Conservation (phyloP, 2,329 filamentous ascomycete genomes). For the Lasiodiplodia theobromae region DNA sequence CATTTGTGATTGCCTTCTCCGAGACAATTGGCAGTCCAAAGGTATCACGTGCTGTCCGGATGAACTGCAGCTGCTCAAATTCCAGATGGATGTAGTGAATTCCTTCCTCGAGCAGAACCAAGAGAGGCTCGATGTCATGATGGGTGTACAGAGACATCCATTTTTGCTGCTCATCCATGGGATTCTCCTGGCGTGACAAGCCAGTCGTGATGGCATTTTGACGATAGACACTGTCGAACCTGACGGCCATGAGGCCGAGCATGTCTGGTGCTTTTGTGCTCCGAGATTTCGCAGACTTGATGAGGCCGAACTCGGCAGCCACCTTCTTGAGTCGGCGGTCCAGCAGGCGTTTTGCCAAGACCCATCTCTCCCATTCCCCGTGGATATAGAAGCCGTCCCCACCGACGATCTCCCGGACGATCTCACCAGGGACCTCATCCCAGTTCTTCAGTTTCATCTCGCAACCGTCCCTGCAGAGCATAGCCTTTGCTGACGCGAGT, state of each 20-base stretch:
- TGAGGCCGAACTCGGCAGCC: slow-evolving; percentile 57
- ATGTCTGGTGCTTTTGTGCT: slow-evolving; percentile 56
- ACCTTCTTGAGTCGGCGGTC: slow-evolving; percentile 58
- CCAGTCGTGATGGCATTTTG: slow-evolving; percentile 49
- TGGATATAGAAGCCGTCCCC: slow-evolving; percentile 66
- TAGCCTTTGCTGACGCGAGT: slow-evolving; percentile 63
- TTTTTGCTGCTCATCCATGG: slow-evolving; percentile 53
- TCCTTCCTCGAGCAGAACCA: slow-evolving; percentile 64
- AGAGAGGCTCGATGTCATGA: slow-evolving; percentile 61
- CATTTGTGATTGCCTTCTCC: slow-evolving; percentile 62
- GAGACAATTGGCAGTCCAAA: slow-evolving; percentile 63
- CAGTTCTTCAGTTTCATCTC: slow-evolving; percentile 62
- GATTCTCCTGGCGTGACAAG: slow-evolving; percentile 33
- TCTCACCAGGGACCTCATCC: slow-evolving; percentile 65
- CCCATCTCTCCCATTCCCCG: slow-evolving; percentile 65
- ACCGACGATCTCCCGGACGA: slow-evolving; percentile 65
- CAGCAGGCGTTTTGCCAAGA: slow-evolving; percentile 61
- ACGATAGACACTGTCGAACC: slow-evolving; percentile 61
- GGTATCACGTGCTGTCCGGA: slow-evolving; percentile 58
- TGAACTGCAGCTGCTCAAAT: slow-evolving; percentile 65
- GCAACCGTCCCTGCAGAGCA: slow-evolving; percentile 65
- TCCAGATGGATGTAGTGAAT: slow-evolving; percentile 67
- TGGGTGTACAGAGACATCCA: slow-evolving; percentile 62
- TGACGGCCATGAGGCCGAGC: slow-evolving; percentile 58
- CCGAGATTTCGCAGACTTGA: slow-evolving; percentile 52